phyloP scores from a whole-genome alignment of 1,139 yeast species.

The Suhomyces ambrosiae region DNA sequence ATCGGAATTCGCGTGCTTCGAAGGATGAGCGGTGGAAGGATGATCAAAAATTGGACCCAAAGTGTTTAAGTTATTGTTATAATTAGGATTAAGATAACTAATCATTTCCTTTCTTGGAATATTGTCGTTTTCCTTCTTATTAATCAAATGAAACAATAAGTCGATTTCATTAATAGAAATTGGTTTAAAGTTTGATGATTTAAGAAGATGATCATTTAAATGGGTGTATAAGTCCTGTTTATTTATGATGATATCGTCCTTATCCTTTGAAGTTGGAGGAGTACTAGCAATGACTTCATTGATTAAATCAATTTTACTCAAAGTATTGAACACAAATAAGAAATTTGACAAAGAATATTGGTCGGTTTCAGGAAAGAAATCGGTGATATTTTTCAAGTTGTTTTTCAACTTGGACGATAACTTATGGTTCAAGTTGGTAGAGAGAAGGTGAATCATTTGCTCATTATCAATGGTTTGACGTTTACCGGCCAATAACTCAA shows the following conservation, averaged over 20 bases:
- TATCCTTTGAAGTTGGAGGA: conserved; percentile 48
- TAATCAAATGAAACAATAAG: conserved; percentile 51
- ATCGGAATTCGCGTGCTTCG: conserved; percentile 34
- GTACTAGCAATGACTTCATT: conserved; percentile 64
- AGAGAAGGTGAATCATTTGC: conserved; percentile 38
- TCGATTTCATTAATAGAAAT: conserved; percentile 46
- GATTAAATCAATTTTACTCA: conserved; percentile 50
- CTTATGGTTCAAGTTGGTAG: conserved; percentile 46
- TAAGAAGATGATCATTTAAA: conserved; percentile 54
- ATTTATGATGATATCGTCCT: conserved; percentile 48
- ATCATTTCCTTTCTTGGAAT: conserved; percentile 57
- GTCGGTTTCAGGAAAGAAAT: conserved; percentile 36
- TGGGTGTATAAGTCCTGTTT: conserved; percentile 46
- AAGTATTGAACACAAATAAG: conserved; percentile 45
- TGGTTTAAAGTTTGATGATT: conserved; percentile 54
- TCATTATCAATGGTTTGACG: conserved; percentile 35
- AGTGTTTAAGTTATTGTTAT: conserved; percentile 37
- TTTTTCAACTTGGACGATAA: conserved; percentile 41
- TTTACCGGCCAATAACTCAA: conserved; percentile 42
- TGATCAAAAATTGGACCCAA: conserved; percentile 46
- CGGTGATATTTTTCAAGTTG: conserved; percentile 39
- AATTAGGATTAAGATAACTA: conserved; percentile 50
- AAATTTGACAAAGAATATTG: conserved; percentile 46
- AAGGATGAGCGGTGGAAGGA: conserved; percentile 31
- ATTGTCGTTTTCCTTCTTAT: conserved; percentile 44